Conservation (phyloP, 805 yeast species). For the Ogataea paradorogensis region DNA sequence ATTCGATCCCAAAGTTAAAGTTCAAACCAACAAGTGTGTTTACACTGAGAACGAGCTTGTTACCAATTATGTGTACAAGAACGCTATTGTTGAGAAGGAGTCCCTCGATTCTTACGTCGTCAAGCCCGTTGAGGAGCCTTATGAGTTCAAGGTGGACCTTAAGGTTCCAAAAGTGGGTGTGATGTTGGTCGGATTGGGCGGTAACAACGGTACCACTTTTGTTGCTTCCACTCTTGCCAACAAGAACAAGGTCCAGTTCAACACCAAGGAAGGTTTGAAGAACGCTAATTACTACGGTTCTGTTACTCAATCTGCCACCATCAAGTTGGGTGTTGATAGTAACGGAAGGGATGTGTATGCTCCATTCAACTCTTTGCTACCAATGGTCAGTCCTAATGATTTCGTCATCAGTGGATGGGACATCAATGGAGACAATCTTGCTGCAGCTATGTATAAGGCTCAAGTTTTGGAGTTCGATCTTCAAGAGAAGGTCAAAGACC, state of each 20-base stretch:
- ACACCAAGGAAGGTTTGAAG: constrained; percentile 74
- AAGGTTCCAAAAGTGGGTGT: constrained; percentile 83
- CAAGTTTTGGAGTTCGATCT: constrained; percentile 82
- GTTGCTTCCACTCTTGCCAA: constrained; percentile 84
- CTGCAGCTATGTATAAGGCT: constrained; percentile 79
- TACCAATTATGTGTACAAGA: constrained; percentile 69
- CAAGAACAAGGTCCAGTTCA: constrained; percentile 71
- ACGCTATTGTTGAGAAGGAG: constrained; percentile 61
- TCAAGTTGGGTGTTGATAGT: constrained; percentile 83
- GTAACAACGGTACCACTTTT: constrained; percentile 93
- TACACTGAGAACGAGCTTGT: constrained; percentile 50
- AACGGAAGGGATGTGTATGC: constrained; percentile 85
- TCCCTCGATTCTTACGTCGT: constrained; percentile 56
- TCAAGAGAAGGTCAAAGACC: constrained; percentile 68
- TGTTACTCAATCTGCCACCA: constrained; percentile 88
- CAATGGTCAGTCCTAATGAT: constrained; percentile 88
- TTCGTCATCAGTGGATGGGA: constrained; percentile 95
- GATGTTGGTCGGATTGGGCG: constrained; percentile 91
- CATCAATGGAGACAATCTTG: constrained; percentile 67
- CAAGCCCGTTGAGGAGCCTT: constrained; percentile 67
- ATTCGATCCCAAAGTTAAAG: constrained; percentile 45
- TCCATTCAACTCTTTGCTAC: constrained; percentile 86
- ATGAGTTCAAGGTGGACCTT: constrained; percentile 83
- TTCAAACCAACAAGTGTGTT: constrained; percentile 51
- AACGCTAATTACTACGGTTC: constrained; percentile 85